phyloP scores from a whole-genome alignment of 106 monocot genomes.

The Dactylorhiza incarnata region DNA sequence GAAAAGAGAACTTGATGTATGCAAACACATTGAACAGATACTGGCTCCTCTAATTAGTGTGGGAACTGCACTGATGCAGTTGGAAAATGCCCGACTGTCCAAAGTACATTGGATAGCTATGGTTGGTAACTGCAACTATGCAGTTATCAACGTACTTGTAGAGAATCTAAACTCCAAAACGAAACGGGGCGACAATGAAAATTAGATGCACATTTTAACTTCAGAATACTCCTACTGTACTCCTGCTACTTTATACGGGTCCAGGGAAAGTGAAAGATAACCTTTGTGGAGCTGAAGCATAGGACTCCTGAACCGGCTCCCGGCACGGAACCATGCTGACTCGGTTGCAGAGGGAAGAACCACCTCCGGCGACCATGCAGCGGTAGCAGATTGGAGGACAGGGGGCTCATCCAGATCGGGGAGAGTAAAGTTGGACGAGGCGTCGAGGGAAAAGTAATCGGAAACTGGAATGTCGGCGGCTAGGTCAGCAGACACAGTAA shows the following conservation, averaged over 20 bases:
- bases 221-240: not conserved
- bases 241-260: not conserved
- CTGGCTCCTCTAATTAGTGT: no score
- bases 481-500: slow-evolving; percentile 20
- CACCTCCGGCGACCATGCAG: not conserved
- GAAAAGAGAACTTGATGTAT: not conserved
- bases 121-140: not conserved
- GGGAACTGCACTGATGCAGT: no score
- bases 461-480: slow-evolving; percentile 27
- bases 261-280: not conserved
- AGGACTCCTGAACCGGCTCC: slow-evolving; percentile 56
- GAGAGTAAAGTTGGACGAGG: slow-evolving; percentile 7
- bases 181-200: not conserved
- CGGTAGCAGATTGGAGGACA: not conserved
- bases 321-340: slow-evolving; percentile 45
- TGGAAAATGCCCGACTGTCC: not conserved
- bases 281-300: slow-evolving; percentile 82
- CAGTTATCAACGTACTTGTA: no score
- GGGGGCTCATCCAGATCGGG: not conserved
- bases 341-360: slow-evolving; percentile 15
- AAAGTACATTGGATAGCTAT: not conserved
- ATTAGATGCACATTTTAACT: not conserved
- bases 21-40: not conserved
- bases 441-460: slow-evolving; percentile 67
- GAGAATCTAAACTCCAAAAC: not conserved